A percentile compares a stretch with the other conserved stretches of the same genome.
phyloP scores from a whole-genome alignment of 352 stramenopile genomes.

The Achlya hypogyna region DNA sequence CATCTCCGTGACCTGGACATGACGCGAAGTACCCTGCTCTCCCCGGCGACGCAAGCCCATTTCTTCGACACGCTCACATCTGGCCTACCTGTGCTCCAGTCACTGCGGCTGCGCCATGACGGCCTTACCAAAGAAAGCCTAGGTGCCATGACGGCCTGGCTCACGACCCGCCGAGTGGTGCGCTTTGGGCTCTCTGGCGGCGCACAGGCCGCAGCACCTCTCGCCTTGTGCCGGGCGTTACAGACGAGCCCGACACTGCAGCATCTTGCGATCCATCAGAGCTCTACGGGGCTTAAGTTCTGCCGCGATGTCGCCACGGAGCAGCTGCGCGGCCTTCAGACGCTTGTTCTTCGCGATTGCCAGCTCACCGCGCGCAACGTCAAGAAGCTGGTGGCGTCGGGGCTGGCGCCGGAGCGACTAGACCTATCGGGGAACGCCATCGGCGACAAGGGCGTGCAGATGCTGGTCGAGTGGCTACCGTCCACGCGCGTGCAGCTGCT shows the following conservation, averaged over 20 bases:
- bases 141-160: not conserved
- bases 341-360: not conserved
- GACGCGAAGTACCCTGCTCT: not conserved
- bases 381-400: not conserved
- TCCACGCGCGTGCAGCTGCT: not conserved
- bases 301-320: not conserved
- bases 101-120: not conserved
- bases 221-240: not conserved
- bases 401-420: not conserved
- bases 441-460: not conserved
- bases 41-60: not conserved
- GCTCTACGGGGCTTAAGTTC: not conserved
- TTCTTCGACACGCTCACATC: not conserved
- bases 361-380: not conserved
- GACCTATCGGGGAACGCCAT: not conserved
- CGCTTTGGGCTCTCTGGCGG: not conserved
- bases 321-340: not conserved
- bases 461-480: not conserved
- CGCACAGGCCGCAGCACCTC: not conserved
- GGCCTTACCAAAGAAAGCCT: not conserved
- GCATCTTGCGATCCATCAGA: not conserved
- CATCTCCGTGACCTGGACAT: not conserved
- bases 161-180: not conserved
- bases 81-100: not conserved
- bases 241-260: not conserved